Conservation (phyloP, 306 rosid genomes). For the Malus fusca region DNA sequence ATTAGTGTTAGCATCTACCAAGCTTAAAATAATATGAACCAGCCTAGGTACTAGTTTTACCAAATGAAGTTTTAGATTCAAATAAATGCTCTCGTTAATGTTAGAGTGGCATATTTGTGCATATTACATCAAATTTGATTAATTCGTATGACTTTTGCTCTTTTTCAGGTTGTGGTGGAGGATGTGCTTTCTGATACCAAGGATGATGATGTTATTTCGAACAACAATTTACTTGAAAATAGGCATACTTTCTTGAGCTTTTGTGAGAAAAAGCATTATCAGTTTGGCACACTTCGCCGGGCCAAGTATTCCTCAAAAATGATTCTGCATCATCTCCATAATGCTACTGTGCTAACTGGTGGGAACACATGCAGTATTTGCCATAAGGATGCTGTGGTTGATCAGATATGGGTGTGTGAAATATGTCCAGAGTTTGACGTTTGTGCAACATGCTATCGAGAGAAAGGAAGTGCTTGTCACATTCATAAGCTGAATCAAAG, state of each 20-base stretch:
- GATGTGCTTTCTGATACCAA: conserved; percentile 32
- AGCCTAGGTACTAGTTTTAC: not conserved
- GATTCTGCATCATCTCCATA: conserved; percentile 37
- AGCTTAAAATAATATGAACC: not conserved
- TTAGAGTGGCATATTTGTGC: not conserved
- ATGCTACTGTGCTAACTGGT: not conserved
- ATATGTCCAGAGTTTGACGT: conserved; percentile 30
- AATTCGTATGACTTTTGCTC: conserved; percentile 2
- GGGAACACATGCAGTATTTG: conserved; percentile 34
- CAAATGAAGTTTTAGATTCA: not conserved
- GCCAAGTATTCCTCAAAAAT: conserved; percentile 66
- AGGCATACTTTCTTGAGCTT: conserved; percentile 38
- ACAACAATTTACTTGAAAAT: conserved; percentile 28
- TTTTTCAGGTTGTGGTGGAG: conserved; percentile 31
- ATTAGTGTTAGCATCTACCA: not conserved
- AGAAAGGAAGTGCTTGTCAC: conserved; percentile 33
- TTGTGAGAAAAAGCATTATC: conserved; percentile 39
- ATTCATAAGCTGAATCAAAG: conserved; percentile 30
- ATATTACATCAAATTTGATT: not conserved
- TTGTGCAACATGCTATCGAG: conserved; percentile 36
- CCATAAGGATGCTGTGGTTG: conserved; percentile 12
- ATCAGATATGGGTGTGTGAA: conserved; percentile 34
- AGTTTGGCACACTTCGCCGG: conserved; percentile 54
- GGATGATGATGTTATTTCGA: conserved; percentile 34
- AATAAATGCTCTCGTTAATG: not conserved